A percentile compares a stretch with the other conserved stretches of the same genome.
phyloP scores from a whole-genome alignment of 208 protist species.

The Angomonas ambiguus region DNA sequence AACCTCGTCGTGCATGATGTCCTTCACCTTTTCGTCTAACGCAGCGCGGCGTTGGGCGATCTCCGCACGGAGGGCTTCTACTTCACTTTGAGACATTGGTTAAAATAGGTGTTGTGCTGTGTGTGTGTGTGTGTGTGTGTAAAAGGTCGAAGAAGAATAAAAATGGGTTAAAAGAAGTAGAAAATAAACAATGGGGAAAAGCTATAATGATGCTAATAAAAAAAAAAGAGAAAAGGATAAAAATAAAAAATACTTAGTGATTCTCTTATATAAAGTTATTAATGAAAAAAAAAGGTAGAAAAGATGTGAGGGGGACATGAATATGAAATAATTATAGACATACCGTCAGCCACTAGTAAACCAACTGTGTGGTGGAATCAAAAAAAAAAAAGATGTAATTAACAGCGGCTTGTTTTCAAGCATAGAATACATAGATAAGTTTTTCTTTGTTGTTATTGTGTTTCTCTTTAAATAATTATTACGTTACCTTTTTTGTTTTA shows the following conservation, averaged over 20 bases:
- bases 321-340: too few relatives aligned
- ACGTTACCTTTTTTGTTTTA: too few relatives aligned
- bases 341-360: too few relatives aligned
- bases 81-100: neutral
- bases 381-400: neutral
- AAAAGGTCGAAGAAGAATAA: neutral
- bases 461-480: too few relatives aligned
- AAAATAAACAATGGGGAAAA: too few relatives aligned
- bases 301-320: too few relatives aligned
- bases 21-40: constrained; percentile 22
- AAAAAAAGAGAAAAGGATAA: neutral
- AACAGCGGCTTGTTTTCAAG: neutral
- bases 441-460: neutral
- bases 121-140: neutral
- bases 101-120: neutral
- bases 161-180: neutral
- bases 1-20: constrained; percentile 21
- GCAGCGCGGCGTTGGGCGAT: constrained; percentile 21
- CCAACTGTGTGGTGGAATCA: too few relatives aligned
- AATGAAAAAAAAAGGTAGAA: too few relatives aligned
- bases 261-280: neutral
- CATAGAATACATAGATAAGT: neutral
- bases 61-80: neutral
- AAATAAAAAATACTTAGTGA: neutral
- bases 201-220: neutral